A percentile compares a stretch with the other conserved stretches of the same genome.
Conservation (phyloP, 1,284 basidiomycete species). For the Tremellales sp. region DNA sequence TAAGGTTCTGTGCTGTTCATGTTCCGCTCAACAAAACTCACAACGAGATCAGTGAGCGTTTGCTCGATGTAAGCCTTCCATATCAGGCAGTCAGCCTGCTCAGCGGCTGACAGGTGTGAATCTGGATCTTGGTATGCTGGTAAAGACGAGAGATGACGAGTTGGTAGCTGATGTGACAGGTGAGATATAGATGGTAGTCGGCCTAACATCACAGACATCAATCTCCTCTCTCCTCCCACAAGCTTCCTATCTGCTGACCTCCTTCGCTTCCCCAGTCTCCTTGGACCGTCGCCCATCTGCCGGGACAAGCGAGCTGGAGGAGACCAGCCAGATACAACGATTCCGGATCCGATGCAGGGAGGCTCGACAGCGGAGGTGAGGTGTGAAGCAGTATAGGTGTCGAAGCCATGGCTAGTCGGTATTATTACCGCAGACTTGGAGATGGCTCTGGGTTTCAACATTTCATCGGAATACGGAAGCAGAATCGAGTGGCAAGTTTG, state of each 20-base stretch:
- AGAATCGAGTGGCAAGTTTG: too few relatives aligned
- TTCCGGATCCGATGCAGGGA: conserved; percentile 35
- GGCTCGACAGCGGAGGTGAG: conserved; percentile 27
- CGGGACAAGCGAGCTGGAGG: conserved; percentile 24
- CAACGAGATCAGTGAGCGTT: conserved; percentile 40
- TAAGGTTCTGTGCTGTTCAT: not conserved
- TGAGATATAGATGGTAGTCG: conserved; percentile 35
- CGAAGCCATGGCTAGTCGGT: not conserved
- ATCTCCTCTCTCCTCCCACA: not conserved
- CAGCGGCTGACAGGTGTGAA: conserved; percentile 13
- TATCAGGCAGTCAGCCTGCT: conserved; percentile 28
- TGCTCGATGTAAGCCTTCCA: conserved; percentile 44
- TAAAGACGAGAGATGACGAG: conserved; percentile 20
- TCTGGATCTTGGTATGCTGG: conserved; percentile 31
- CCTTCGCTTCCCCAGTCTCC: conserved; percentile 32
- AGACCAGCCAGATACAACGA: conserved; percentile 28
- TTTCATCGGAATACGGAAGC: too few relatives aligned
- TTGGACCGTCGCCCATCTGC: conserved; percentile 15
- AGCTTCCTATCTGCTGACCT: conserved; percentile 10
- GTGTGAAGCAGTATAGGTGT: conserved; percentile 26
- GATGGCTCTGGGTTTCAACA: too few relatives aligned
- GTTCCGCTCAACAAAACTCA: conserved; percentile 17
- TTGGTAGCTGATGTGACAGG: conserved; percentile 17
- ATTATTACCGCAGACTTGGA: too few relatives aligned
- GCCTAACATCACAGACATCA: conserved; percentile 12